phyloP scores from a whole-genome alignment of 495 filamentous ascomycete genomes.

The Letharia columbiana region DNA sequence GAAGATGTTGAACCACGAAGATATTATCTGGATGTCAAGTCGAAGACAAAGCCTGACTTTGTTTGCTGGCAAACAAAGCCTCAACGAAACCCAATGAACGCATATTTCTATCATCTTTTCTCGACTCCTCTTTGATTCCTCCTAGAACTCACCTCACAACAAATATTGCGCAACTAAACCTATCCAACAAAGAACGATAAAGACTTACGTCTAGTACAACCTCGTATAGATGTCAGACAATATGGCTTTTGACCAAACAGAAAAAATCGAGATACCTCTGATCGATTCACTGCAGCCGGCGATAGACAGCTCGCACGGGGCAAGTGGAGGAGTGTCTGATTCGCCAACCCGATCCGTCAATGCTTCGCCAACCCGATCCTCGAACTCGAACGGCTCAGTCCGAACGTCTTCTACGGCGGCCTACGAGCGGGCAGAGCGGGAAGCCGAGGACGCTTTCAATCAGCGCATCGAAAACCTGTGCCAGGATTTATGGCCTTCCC shows the following conservation, averaged over 20 bases:
- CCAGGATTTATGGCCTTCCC: constrained; percentile 1
- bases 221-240: neutral
- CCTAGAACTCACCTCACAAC: neutral
- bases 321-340: neutral
- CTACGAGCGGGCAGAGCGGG: neutral
- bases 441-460: constrained; percentile 1
- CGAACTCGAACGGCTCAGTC: neutral
- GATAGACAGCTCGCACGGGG: neutral
- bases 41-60: neutral
- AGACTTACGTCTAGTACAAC: neutral
- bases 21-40: neutral
- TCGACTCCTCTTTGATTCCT: neutral
- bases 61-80: neutral
- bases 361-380: neutral
- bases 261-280: no score
- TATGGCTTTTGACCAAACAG: neutral
- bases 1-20: no score
- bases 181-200: neutral
- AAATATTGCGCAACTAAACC: neutral
- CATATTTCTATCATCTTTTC: neutral
- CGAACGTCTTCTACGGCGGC: neutral
- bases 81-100: neutral
- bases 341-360: neutral
- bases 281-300: neutral
- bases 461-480: constrained; percentile 7